Conservation (phyloP, 345 rosid genomes). For the Sapria himalayana region DNA sequence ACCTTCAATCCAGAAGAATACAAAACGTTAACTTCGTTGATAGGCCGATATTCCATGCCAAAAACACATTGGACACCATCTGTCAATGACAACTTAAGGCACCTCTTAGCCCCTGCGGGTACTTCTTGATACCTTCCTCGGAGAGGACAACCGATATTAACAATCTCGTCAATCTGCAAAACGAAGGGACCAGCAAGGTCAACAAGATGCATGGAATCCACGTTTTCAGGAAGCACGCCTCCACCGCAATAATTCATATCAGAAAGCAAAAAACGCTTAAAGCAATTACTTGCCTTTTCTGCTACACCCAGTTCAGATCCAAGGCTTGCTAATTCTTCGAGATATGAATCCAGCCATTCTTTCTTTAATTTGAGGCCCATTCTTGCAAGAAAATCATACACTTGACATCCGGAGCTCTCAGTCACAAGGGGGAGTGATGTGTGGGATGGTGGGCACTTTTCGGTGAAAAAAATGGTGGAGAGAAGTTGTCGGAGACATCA, state of each 20-base stretch:
- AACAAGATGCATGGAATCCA: conserved; percentile 42
- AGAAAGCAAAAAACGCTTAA: conserved; percentile 48
- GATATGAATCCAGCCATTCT: conserved; percentile 48
- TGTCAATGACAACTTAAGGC: conserved; percentile 80
- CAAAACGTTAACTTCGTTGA: conserved; percentile 60
- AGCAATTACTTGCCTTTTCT: conserved; percentile 59
- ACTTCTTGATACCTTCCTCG: conserved; percentile 52
- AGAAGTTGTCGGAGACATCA: conserved; percentile 27
- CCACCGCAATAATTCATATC: conserved; percentile 66
- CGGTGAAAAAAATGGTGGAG: conserved; percentile 19
- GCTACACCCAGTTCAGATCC: conserved; percentile 18
- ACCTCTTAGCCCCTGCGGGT: conserved; percentile 56
- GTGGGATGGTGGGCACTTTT: conserved; percentile 8
- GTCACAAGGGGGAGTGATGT: conserved; percentile 7
- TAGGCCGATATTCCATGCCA: conserved; percentile 82
- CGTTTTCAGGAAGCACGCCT: conserved; percentile 55
- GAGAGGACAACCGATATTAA: conserved; percentile 56
- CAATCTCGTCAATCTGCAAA: conserved; percentile 94
- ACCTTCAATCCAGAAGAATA: conserved; percentile 80
- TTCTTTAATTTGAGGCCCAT: conserved; percentile 45
- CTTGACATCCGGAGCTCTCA: conserved; percentile 18
- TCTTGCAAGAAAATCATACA: conserved; percentile 21
- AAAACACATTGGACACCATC: conserved; percentile 84
- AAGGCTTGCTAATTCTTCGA: conserved; percentile 27
- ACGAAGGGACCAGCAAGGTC: conserved; percentile 76